Evolutionary conservation across 129 eudicot genomes (phyloP), one percentile per base, ranked within the genome.

Genomic region (Chrysanthemum seticuspe): DNA sequence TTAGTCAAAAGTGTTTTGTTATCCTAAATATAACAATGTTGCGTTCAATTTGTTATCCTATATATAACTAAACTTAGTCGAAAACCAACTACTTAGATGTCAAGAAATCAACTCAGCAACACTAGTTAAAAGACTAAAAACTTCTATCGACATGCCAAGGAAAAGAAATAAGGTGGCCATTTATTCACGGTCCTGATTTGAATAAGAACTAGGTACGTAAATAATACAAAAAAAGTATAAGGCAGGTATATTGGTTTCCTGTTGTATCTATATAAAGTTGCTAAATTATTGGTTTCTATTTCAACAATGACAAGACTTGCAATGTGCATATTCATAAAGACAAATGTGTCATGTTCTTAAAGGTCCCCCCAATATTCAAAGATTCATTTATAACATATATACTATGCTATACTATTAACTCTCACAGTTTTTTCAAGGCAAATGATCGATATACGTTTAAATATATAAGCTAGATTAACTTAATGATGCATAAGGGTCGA

Each of bases 241-340:
- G 52, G 27, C 14, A 62, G 2, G 31, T 50, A 62, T 74, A 16
- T 73, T 13, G 64, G 45, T 62, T 25, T 44, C 36, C 47, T 2
- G 50, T 63, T 73, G 61, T 10, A 34, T 19, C 21, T 2, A 48
- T 60, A 11, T 15, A 72, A 47, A 13, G 49, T 52, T 44, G 71
- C 54, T 69, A 70, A 70, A 70, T 52, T 21, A 77, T 62, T 77
- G 70, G 58, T 70, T 60, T 61, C 36, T 60, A 49, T 76, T 50
- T 77, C 49, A 69, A 69, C 64, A 61, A 40, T 56, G 65, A 69
- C 65, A 77, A 50, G 65, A 77, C 50, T 45, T 61, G 53, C 62
- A 15, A 25, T 76, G 63, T 73, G 62, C 27, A 40, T 51, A 51
- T 48, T 48, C 62, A 67, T 67, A 57, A 40, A 67, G 25, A 58